Base-by-base conservation (phyloP, 129 eudicot genomes). In the Logfia minima region DNA sequence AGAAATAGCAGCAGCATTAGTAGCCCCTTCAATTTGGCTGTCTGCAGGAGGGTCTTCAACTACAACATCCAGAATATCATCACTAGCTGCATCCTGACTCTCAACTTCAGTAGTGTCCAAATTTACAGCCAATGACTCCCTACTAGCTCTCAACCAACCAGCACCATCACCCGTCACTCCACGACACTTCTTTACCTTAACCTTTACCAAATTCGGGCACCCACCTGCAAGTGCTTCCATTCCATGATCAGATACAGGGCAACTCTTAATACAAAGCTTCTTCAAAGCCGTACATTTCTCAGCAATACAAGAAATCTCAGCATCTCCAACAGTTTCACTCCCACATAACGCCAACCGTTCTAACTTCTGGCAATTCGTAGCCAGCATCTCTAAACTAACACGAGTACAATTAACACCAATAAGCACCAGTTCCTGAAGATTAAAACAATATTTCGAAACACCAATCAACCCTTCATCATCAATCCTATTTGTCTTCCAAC, bases 191-290 rank as follows among this genome's bases (percentile, higher is more conserved):
- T 90, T 90, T 24, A 90, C 89, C 88, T 90, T 90, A 41, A 90
- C 84, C 71, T 90, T 90, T 31, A 90, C 93, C 86, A 90, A 81
- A 88, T 90, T 90, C 9, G 96, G 96, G 64, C 96, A 90, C 16
- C 96, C 93, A 55, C 84, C 75, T 8, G 91, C 96, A 51, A 90
- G 82, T 13, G 93, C 93, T 71, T 88, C 90, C 85, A 90, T 88
- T 22, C 91, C 96, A 64, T 80, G 84, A 77, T 90, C 93, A 26
- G 96, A 84, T 5, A 90, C 89, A 0, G 93, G 96, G 73, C 96
- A 90, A 72, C 89, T 86, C 84, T 90, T 90, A 63, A 90, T 88
- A 64, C 96, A 90, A 3, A 90, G 81, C 86, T 90, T 90, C 84
- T 79, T 90, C 86, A 90, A 76, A 1, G 93, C 88, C 22, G 66